Conservation (phyloP, 305 asterid species). For the Plantago coronopus region DNA sequence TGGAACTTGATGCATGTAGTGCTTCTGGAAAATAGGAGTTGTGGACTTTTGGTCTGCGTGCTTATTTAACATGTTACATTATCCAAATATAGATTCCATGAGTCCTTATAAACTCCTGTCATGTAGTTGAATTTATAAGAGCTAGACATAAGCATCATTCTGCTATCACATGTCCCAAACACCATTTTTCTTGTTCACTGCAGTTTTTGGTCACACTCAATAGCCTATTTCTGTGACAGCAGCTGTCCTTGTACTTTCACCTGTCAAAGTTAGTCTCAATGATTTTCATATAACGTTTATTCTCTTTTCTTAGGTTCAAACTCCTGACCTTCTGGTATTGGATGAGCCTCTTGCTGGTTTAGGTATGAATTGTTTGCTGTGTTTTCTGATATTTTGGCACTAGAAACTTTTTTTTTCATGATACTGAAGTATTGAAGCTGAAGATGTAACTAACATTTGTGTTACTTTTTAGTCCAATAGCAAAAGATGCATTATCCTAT, state of each 20-base stretch:
- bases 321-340: conserved; percentile 75
- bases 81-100: conserved; percentile 10
- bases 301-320: conserved; percentile 62
- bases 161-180: background rate
- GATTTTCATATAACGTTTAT: conserved; percentile 23
- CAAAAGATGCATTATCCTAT: background rate
- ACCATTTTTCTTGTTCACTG: conserved; percentile 14
- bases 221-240: conserved; percentile 19
- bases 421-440: background rate
- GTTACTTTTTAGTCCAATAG: background rate
- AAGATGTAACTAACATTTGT: background rate
- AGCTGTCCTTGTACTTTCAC: conserved; percentile 11
- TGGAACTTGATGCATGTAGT: conserved; percentile 12
- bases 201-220: conserved; percentile 18
- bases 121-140: conserved; percentile 5
- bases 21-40: conserved; percentile 14
- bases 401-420: background rate
- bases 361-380: conserved; percentile 43
- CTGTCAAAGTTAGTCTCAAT: conserved; percentile 5
- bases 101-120: conserved; percentile 5
- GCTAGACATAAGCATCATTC: conserved; percentile 1
- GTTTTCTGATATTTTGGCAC: conserved; percentile 10
- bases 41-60: conserved; percentile 7
- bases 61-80: conserved; percentile 11
- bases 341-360: conserved; percentile 99